Evolutionary conservation across 2,329 filamentous ascomycete species (phyloP).

Genomic region (Penicillium decumbens): DNA sequence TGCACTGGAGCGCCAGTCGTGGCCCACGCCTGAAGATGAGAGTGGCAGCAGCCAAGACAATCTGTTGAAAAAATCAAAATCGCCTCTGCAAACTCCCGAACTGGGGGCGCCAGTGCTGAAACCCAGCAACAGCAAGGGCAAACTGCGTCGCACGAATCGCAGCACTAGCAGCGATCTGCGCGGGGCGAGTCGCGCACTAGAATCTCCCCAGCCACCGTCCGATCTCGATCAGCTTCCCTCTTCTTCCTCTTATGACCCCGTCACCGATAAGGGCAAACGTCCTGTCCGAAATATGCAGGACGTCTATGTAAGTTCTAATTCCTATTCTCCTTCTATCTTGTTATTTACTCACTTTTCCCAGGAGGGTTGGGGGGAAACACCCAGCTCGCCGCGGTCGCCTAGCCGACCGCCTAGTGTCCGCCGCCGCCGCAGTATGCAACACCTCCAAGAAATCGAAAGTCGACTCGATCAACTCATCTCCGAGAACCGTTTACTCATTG

Average conservation of each 20-base stretch:
- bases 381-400: conserved; percentile 77
- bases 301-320: conserved; percentile 69
- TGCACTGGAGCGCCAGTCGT: conserved; percentile 28
- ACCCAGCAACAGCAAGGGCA: conserved; percentile 49
- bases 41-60: conserved; percentile 14
- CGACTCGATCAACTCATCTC: conserved; percentile 76
- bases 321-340: conserved; percentile 19
- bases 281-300: conserved; percentile 83
- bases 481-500: conserved; percentile 75
- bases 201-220: conserved; percentile 30
- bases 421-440: conserved; percentile 94
- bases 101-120: conserved; percentile 30
- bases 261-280: conserved; percentile 82
- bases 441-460: conserved; percentile 79
- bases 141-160: conserved; percentile 63
- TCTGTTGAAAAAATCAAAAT: conserved; percentile 25
- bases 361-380: conserved; percentile 92
- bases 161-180: conserved; percentile 72
- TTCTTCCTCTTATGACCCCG: conserved; percentile 63
- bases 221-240: conserved; percentile 40
- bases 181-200: conserved; percentile 55
- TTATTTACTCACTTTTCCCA: conserved; percentile 43
- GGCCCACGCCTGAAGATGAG: conserved; percentile 29
- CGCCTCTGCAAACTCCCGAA: conserved; percentile 30
- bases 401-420: conserved; percentile 93